phyloP scores from a whole-genome alignment of 441 rosid species.

The Jatropha multifida region DNA sequence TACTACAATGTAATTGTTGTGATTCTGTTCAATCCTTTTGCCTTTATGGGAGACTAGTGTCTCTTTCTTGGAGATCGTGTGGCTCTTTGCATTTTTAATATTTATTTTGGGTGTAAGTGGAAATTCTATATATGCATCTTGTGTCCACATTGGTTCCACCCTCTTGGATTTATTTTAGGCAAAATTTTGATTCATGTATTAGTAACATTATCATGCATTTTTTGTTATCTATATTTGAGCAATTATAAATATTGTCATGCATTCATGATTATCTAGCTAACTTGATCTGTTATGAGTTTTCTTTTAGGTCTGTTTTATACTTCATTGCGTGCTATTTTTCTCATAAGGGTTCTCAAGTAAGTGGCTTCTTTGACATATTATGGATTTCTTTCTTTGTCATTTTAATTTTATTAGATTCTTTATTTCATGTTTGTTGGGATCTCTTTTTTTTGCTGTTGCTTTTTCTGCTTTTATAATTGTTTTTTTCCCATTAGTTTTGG shows the following conservation, averaged over 20 bases:
- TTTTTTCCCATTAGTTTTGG: background rate
- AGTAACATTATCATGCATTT: too few relatives aligned
- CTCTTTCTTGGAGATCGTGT: background rate
- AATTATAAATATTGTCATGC: conserved; percentile 1
- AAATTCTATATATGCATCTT: background rate
- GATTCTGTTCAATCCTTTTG: background rate
- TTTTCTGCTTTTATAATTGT: background rate
- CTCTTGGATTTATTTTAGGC: background rate
- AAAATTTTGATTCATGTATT: background rate
- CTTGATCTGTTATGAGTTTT: conserved; percentile 33
- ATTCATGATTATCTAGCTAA: background rate
- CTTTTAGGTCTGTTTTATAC: conserved; percentile 77
- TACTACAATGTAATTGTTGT: background rate
- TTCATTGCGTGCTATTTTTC: conserved; percentile 83
- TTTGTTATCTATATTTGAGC: background rate
- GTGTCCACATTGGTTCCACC: background rate
- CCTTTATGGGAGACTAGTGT: background rate
- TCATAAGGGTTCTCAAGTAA: conserved; percentile 84
- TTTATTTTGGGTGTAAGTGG: background rate
- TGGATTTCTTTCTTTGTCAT: conserved; percentile 10
- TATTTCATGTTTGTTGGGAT: background rate
- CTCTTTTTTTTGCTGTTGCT: background rate
- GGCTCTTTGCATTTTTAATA: background rate
- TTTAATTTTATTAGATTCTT: background rate
- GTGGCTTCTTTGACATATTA: conserved; percentile 29